Base-by-base conservation (phyloP, 257 asterid species). In the Orobanche coerulescens region DNA sequence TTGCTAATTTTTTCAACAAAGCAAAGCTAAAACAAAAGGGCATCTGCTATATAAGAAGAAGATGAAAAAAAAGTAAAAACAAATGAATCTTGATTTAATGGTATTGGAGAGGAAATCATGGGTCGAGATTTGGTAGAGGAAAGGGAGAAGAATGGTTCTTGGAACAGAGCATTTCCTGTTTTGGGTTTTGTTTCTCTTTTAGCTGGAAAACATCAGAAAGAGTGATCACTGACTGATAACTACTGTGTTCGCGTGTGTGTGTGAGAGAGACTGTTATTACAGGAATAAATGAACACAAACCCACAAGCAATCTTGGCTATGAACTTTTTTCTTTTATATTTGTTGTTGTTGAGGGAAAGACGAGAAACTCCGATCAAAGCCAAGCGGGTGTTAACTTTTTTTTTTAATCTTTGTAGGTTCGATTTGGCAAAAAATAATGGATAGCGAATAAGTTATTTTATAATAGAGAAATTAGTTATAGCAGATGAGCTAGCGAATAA, bases 221-320 rank as follows among this genome's bases (percentile, higher is more conserved):
- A 58, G 67, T 75, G 87, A 51, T 74, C 61, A 76, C 73, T 70
- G 82, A 68, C 81, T 44, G 80, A 62, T 67, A 77, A 75, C 85
- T 80, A 79, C 84, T 24, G 53, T 47, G 69, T 62, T 48, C 58
- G 74, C 36, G 76, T 12, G 46, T 13, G 14, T 39, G 56, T 20
- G 67, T 47, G 72, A 70, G 47, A 76, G 77, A 46, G 73, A 70
- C 69, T 19, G 78, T 70, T 70, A 69, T 14, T 43, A 52, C 69
- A 56, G 19, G 65, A 61, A 13, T 39, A 69, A 61, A 25, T 39
- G 47, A n/a, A n/a, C n/a, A n/a, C n/a, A n/a, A n/a, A 23, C n/a
- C 19, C 59, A 51, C 58, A 31, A 24, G 61, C 13, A 58, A 6
- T 18, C 11, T 61, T 42, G 18, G 43, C 48, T 61, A 31, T 31